These are phyloP conservation scores for Melampsora americana DNA, from an alignment of 1,284 basidiomycete genomes.

Conservation along the genomic window DNA sequence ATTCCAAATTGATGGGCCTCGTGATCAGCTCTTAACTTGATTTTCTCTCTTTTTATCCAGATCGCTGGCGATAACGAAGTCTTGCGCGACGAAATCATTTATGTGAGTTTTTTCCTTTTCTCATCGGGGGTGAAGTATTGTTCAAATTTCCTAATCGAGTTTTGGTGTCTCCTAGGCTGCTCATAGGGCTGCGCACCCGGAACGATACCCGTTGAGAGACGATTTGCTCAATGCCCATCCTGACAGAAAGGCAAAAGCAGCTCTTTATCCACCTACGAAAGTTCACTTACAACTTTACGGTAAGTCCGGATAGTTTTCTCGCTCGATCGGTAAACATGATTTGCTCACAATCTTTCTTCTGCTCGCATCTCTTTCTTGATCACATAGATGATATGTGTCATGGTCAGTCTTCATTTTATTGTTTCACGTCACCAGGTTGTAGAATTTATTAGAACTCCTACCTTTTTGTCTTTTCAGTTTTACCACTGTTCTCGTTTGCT, in stretches of 20 bases:
- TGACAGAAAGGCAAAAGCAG: constrained; percentile 48
- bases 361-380: not conserved
- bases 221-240: constrained; percentile 58
- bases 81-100: constrained; percentile 85
- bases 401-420: constrained; percentile 16
- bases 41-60: not conserved
- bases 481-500: constrained; percentile 56
- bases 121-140: constrained; percentile 9
- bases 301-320: constrained; percentile 2
- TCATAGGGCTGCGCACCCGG: constrained; percentile 84
- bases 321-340: constrained; percentile 29
- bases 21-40: not conserved
- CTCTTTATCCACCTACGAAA: constrained; percentile 64
- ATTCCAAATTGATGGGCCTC: not conserved
- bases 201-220: constrained; percentile 66
- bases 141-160: constrained; percentile 12
- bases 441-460: not conserved
- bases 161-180: constrained; percentile 62
- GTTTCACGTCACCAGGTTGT: not conserved
- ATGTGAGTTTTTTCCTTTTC: constrained; percentile 61
- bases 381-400: constrained; percentile 41
- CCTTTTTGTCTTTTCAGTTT: constrained; percentile 55
- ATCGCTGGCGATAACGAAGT: constrained; percentile 82
- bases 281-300: constrained; percentile 78
- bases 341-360: not conserved